These are phyloP conservation scores for Protomyces inouyei DNA, from an alignment of 1,139 yeast species.

Conservation along the genomic window DNA sequence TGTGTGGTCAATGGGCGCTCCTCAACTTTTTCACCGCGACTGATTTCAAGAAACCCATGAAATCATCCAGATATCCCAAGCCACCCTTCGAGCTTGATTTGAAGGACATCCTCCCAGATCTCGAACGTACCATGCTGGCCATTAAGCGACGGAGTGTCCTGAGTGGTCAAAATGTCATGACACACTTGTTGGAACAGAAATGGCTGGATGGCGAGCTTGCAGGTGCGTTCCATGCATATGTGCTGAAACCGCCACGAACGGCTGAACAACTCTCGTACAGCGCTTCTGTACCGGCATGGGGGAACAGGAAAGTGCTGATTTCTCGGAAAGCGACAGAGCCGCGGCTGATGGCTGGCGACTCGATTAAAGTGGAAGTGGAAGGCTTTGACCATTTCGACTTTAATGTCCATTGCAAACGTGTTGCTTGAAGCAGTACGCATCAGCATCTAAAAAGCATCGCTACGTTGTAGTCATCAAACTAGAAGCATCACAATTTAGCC, in stretches of 20 bases:
- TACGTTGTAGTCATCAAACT: too few relatives aligned
- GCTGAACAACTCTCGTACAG: background rate
- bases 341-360: background rate
- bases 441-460: background rate
- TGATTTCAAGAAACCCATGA: background rate
- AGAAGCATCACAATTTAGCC: background rate
- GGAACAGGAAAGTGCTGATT: background rate
- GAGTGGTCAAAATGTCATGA: background rate
- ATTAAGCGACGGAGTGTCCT: background rate
- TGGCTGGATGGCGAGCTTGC: background rate
- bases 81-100: background rate
- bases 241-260: background rate
- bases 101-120: background rate
- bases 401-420: background rate
- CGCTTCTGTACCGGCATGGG: background rate
- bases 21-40: background rate
- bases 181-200: background rate
- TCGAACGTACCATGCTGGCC: background rate
- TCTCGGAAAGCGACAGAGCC: background rate
- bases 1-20: conserved; percentile 61
- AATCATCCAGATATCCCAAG: background rate
- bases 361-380: background rate
- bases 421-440: background rate
- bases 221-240: background rate
- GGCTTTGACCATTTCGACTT: background rate